These are phyloP conservation scores for Grifola frondosa DNA, from an alignment of 1,284 basidiomycete genomes.

Conservation along the genomic window DNA sequence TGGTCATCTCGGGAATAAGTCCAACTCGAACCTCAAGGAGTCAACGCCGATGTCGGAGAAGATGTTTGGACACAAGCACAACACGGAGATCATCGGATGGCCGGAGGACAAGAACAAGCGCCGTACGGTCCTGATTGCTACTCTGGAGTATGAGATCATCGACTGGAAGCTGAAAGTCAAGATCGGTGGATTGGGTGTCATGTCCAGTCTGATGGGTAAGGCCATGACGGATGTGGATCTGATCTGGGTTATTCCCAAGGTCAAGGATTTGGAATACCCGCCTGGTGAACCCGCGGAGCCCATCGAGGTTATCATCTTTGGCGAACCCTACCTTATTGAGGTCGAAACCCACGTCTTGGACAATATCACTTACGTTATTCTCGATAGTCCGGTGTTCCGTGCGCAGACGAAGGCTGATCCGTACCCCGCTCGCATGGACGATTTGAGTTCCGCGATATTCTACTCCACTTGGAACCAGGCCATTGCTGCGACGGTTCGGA, in stretches of 20 bases:
- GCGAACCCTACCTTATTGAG: conserved; percentile 91
- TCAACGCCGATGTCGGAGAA: conserved; percentile 58
- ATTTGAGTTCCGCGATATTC: conserved; percentile 92
- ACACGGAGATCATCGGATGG: conserved; percentile 81
- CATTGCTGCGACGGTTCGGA: conserved; percentile 84
- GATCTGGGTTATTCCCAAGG: conserved; percentile 91
- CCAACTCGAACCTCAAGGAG: conserved; percentile 61
- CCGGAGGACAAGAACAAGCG: conserved; percentile 88
- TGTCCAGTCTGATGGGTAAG: conserved; percentile 95
- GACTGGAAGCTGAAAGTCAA: conserved; percentile 97
- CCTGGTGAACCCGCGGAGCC: conserved; percentile 88
- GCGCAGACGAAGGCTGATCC: conserved; percentile 93
- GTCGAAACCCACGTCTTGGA: conserved; percentile 89
- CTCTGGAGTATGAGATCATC: conserved; percentile 92
- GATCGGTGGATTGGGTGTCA: conserved; percentile 94
- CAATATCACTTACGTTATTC: conserved; percentile 91
- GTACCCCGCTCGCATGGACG: conserved; percentile 94
- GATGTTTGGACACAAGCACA: conserved; percentile 55
- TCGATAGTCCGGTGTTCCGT: conserved; percentile 93
- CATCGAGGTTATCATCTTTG: conserved; percentile 93
- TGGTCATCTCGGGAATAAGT: conserved; percentile 64
- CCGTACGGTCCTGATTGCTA: conserved; percentile 86
- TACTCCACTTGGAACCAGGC: conserved; percentile 98
- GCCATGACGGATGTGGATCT: conserved; percentile 95
- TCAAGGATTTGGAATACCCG: conserved; percentile 90